Evolutionary conservation across 768 basidiomycete genomes (phyloP).

Genomic region (Suillus bovinus): DNA sequence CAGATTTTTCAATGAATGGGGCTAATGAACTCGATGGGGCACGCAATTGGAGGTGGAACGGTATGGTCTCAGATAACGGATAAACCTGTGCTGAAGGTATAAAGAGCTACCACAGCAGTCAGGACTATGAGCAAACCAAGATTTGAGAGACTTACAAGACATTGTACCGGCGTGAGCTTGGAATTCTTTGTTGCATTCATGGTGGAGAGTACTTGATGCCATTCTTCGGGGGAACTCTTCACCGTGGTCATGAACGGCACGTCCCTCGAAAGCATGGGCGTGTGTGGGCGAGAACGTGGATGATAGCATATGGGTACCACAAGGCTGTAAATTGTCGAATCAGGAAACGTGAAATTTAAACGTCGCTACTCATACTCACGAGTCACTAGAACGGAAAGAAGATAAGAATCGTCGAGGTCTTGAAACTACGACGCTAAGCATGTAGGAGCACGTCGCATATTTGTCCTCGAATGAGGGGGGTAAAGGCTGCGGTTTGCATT

Average conservation of each 20-base stretch:
- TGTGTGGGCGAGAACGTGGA: constrained; percentile 55
- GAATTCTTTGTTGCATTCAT: constrained; percentile 40
- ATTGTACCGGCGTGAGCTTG: constrained; percentile 41
- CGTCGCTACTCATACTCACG: constrained; percentile 32
- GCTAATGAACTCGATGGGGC: constrained; percentile 46
- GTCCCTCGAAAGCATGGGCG: constrained; percentile 47
- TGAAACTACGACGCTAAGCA: constrained; percentile 43
- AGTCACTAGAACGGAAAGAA: constrained; percentile 47
- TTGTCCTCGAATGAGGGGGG: constrained; percentile 49
- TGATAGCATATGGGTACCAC: constrained; percentile 50
- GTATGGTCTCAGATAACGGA: constrained; percentile 55
- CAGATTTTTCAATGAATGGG: constrained; percentile 40
- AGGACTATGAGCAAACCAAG: neutral
- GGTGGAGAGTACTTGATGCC: constrained; percentile 51
- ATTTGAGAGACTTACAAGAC: constrained; percentile 44
- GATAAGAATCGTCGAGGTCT: constrained; percentile 40
- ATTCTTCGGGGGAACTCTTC: constrained; percentile 67
- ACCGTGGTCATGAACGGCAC: constrained; percentile 56
- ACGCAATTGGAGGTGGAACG: constrained; percentile 64
- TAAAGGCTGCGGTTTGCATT: constrained; percentile 33
- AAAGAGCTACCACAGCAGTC: constrained; percentile 46
- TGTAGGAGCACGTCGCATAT: constrained; percentile 39
- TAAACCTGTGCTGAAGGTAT: constrained; percentile 58
- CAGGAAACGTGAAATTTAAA: constrained; percentile 9
- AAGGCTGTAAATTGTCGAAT: constrained; percentile 36